These are phyloP conservation scores for Cercospora sojina DNA, from an alignment of 2,329 filamentous ascomycete genomes.

Conservation along the genomic window DNA sequence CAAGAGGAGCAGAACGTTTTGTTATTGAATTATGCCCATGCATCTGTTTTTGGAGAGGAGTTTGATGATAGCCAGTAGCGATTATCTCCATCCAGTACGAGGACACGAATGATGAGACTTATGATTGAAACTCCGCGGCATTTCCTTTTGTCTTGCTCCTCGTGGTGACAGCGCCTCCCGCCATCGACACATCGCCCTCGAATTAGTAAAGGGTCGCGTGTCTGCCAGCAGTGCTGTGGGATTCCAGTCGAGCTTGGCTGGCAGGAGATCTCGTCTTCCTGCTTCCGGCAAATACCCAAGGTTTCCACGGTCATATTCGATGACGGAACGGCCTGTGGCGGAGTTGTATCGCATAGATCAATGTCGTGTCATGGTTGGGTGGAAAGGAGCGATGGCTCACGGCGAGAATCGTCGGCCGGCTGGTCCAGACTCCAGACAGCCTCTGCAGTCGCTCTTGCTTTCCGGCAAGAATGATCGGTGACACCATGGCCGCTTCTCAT, in stretches of 20 bases:
- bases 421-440: not conserved
- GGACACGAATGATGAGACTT: not conserved
- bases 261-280: not conserved
- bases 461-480: not conserved
- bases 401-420: not conserved
- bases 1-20: conserved; percentile 17
- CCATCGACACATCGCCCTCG: not conserved
- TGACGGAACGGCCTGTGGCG: not conserved
- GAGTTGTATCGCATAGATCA: not conserved
- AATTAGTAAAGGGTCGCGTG: not conserved
- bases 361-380: not conserved
- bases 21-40: conserved; percentile 10
- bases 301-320: not conserved
- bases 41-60: not conserved
- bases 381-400: not conserved
- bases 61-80: not conserved
- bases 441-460: not conserved
- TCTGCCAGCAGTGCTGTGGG: not conserved
- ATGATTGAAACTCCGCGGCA: not conserved
- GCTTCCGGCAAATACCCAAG: not conserved
- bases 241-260: not conserved
- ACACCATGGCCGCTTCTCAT: not conserved
- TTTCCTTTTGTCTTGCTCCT: not conserved
- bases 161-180: not conserved
- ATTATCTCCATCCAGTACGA: not conserved